Evolutionary conservation across 1,284 basidiomycete genomes (phyloP), one percentile per base, ranked within the genome.

Genomic region (Tilletia walkeri): DNA sequence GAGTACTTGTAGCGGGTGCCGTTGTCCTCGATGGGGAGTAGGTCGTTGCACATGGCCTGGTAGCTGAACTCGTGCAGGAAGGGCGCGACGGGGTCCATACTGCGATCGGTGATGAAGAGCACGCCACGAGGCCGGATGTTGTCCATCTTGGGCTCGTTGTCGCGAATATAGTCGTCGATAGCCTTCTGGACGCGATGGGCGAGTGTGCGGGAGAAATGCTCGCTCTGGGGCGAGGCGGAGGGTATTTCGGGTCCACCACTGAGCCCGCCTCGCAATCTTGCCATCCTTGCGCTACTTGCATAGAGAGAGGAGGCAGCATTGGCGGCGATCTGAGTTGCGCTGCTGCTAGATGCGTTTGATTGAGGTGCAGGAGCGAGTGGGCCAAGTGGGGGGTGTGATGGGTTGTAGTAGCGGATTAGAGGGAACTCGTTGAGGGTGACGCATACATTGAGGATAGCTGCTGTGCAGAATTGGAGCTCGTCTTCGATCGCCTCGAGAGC

Each of bases 1-100:
- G 86, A 90, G 76, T 84, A 96, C 91, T 88, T 90, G 85, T 98
- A 99, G 83, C 88, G 90, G 2, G 87, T 88, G 36, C 94, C 95
- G 59, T 63, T 63, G 74, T 94, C 88, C 16, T 77, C 67, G 70
- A 99, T 92, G 20, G 90, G 89, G 1, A 99, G 87, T 39, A 99
- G 85, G 84, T 99, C 96, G 79, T 95, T 94, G 67, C 90, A 91
- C 96, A 99, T 99, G 0, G 96, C 95, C 84, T 99, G 96, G 84
- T 99, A 99, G 50, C 94, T 97, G 82, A 99, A 99, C 81, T 99
- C 96, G 83, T 99, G 96, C 59, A 98, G 84, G 74, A 98, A 88
- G 0, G 96, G 95, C 0, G 93, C 91, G 18, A 91, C 84, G 73
- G 90, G 90, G 84, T 99, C 96, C 91, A 99, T 94, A 2, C 94